These are phyloP conservation scores for Colletotrichum sp. DNA, from an alignment of 2,329 filamentous ascomycete genomes.

Conservation along the genomic window DNA sequence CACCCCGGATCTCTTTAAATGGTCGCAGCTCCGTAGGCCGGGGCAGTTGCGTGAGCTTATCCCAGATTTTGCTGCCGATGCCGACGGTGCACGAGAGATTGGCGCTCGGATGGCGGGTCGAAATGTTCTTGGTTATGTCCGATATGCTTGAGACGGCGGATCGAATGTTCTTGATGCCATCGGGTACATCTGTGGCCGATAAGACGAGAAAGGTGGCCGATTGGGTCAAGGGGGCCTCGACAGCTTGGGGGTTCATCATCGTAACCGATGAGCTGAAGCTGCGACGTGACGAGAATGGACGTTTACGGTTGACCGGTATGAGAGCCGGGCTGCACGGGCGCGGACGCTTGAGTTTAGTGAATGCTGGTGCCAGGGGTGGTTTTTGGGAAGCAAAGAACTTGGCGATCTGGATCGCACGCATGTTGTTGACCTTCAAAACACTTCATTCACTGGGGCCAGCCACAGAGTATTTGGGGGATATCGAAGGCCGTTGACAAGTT, in stretches of 20 bases:
- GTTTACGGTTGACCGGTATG: background rate
- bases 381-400: too few relatives aligned
- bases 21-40: slow-evolving; percentile 57
- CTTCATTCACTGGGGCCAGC: background rate
- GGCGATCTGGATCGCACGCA: background rate
- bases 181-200: slow-evolving; percentile 36
- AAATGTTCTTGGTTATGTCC: slow-evolving; percentile 56
- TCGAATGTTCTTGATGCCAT: slow-evolving; percentile 45
- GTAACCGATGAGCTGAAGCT: slow-evolving; percentile 14
- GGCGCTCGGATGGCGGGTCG: slow-evolving; percentile 52
- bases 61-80: slow-evolving; percentile 59
- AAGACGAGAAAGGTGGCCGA: slow-evolving; percentile 61
- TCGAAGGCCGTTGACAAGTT: too few relatives aligned
- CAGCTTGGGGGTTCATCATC: slow-evolving; percentile 47
- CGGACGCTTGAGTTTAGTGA: background rate
- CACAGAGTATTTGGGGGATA: too few relatives aligned
- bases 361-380: too few relatives aligned
- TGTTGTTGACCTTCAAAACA: background rate
- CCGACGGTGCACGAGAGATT: slow-evolving; percentile 58
- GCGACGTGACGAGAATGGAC: background rate
- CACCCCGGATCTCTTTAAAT: slow-evolving; percentile 52
- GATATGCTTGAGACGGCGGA: slow-evolving; percentile 48
- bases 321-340: background rate
- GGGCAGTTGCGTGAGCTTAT: slow-evolving; percentile 44
- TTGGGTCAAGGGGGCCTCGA: slow-evolving; percentile 56